phyloP scores from a whole-genome alignment of 148 eudicot species.

The Linanthus parryae region DNA sequence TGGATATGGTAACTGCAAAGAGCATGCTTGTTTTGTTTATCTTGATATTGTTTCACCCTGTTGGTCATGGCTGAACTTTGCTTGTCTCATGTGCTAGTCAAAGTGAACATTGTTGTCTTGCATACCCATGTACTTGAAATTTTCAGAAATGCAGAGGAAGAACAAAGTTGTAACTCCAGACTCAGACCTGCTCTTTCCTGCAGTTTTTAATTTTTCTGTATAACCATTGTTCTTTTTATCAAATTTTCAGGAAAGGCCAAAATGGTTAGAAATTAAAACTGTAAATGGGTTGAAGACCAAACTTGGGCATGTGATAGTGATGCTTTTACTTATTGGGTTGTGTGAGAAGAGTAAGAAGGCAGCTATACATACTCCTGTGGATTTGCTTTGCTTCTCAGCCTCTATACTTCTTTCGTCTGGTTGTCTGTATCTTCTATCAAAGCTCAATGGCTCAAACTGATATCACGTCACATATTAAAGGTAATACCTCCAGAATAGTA shows the following conservation, averaged over 20 bases:
- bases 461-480: too few relatives aligned
- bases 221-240: background rate
- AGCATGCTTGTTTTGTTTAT: too few relatives aligned
- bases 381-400: slow-evolving; percentile 91
- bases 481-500: too few relatives aligned
- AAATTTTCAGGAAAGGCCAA: slow-evolving; percentile 72
- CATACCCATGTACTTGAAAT: too few relatives aligned
- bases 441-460: slow-evolving; percentile 50
- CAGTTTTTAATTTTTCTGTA: background rate
- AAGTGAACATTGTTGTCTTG: too few relatives aligned
- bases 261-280: slow-evolving; percentile 80
- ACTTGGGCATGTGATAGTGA: slow-evolving; percentile 92
- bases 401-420: slow-evolving; percentile 82
- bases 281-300: slow-evolving; percentile 88
- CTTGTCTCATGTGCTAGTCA: too few relatives aligned
- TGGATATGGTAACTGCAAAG: too few relatives aligned
- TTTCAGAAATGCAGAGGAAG: too few relatives aligned
- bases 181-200: too few relatives aligned
- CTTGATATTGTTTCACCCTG: too few relatives aligned
- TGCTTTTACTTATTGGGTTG: slow-evolving; percentile 85
- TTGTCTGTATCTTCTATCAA: slow-evolving; percentile 71
- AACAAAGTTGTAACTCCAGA: too few relatives aligned
- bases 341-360: slow-evolving; percentile 86
- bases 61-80: too few relatives aligned
- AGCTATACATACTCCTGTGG: slow-evolving; percentile 48